Evolutionary conservation across 2,329 filamentous ascomycete species (phyloP).

Genomic region (Sphaerostilbella broomeana): DNA sequence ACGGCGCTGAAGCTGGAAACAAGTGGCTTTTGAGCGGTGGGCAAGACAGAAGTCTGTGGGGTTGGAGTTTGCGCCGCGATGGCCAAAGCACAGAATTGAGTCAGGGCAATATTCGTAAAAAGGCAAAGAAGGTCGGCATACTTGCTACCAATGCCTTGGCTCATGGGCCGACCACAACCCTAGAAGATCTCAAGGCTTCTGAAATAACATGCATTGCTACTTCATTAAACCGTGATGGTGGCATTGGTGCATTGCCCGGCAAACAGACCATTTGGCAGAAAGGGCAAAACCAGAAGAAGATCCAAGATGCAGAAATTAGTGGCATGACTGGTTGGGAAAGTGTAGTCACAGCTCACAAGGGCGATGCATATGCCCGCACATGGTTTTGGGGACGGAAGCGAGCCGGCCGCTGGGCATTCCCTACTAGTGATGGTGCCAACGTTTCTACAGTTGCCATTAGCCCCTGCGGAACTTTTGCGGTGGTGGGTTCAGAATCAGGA

Average conservation of each 20-base stretch:
- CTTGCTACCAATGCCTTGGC: conserved; percentile 50
- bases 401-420: conserved; percentile 87
- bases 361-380: conserved; percentile 77
- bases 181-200: conserved; percentile 78
- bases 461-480: conserved; percentile 85
- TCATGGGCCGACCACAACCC: conserved; percentile 54
- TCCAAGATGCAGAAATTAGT: conserved; percentile 63
- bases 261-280: conserved; percentile 81
- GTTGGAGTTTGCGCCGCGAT: conserved; percentile 89
- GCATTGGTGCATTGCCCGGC: conserved; percentile 77
- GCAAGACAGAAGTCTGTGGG: conserved; percentile 87
- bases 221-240: conserved; percentile 88
- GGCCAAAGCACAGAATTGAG: conserved; percentile 91
- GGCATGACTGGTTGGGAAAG: conserved; percentile 93
- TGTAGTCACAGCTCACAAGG: conserved; percentile 84
- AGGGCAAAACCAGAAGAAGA: conserved; percentile 54
- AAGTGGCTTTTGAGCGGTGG: conserved; percentile 94
- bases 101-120: conserved; percentile 81
- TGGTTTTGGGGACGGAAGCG: conserved; percentile 98
- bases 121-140: conserved; percentile 81
- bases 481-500: conserved; percentile 78
- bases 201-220: conserved; percentile 89
- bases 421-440: conserved; percentile 74
- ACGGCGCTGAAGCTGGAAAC: conserved; percentile 78
- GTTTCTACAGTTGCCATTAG: conserved; percentile 85